Evolutionary conservation across 2,329 filamentous ascomycete species (phyloP), one percentile per base, ranked within the genome.

Genomic region (Akanthomyces lecanii): DNA sequence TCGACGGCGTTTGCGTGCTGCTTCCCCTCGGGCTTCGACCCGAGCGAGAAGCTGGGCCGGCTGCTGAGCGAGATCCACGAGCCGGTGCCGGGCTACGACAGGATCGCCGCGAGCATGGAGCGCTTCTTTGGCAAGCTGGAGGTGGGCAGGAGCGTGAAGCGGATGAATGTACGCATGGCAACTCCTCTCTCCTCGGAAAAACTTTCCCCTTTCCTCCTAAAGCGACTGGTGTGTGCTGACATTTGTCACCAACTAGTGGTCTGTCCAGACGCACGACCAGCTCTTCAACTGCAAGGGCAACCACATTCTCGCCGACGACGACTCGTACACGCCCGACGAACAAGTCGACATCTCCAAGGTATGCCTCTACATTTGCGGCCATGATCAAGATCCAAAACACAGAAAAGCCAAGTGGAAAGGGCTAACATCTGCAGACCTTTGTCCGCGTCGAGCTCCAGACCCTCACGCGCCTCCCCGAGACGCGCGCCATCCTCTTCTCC

Each of bases 81-180:
- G 18, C 81, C 81, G 0, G 83, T 85, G 44, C 83, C 83, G 0
- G 74, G 75, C 0, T 85, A 84, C 61, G 78, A 82, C 18, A 84
- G 80, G 72, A 84, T 85, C 33, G 81, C 78, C 0, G 68, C 73
- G 0, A 84, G 81, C 64, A 84, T 85, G 81, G 82, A 85, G 70
- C 75, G 77, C 6, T 84, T 81, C 69, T 85, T 85, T 65, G 67
- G 69, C 3, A 77, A 75, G 54, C 58, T 85, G 0, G 74, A 80
- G 61, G 78, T 78, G 0, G 82, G 81, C 0, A 82, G 76, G 69
- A 75, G 72, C 53, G 79, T 79, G 2, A 82, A 81, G 69, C 71
- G 83, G n/a, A 70, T 78, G 5, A 85, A 85, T 40, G 82, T 82
- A 62, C 66, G 53, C 14, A 62, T 66, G 33, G 2, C 5, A 10